Evolutionary conservation across 2,329 filamentous ascomycete species (phyloP), one percentile per base, ranked within the genome.

Genomic region (Colletotrichum cereale): DNA sequence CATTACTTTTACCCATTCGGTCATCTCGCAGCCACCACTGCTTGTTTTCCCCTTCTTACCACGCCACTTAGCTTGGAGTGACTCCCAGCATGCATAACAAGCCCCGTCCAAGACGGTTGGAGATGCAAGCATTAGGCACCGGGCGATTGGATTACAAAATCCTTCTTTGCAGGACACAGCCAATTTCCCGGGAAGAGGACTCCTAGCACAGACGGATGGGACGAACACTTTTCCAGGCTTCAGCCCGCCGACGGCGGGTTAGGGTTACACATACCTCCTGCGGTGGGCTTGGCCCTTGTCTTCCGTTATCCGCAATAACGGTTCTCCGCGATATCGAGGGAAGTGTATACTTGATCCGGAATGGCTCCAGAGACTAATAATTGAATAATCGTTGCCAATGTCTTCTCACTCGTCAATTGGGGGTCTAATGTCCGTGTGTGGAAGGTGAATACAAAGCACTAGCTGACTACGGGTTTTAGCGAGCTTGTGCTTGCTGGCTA

Each of bases 261-360:
- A 69, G 62, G 66, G 66, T 44, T 66, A 58, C 26, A 62, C 66
- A 66, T 69, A 66, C 66, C 53, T 66, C 29, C 44, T 11, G n/a
- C 31, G 21, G 42, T 38, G 62, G 62, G 40, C 52, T 52, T 42
- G 11, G 61, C 48, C 47, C 61, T 66, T 47, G 61, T 44, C 62
- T 58, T 58, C 66, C 62, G 53, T 16, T 14, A 52, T 66, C 53
- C 44, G 53, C 66, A 69, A 66, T 36, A 52, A 66, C 61, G 53
- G 61, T 42, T 26, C 38, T 63, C 57, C 38, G 24, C 53, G 36
- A 58, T 18, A 24, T 38, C 44, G 16, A 29, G n/a, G 29, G 18
- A 47, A 42, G 36, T 31, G 31, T 57, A 31, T 64, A 21, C 60
- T 50, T 26, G n/a, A 60, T 66, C 18, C 16, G 44, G 62, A 18